These are phyloP conservation scores for Aspergillus novoparasiticus DNA, from an alignment of 2,329 filamentous ascomycete genomes.

Conservation along the genomic window DNA sequence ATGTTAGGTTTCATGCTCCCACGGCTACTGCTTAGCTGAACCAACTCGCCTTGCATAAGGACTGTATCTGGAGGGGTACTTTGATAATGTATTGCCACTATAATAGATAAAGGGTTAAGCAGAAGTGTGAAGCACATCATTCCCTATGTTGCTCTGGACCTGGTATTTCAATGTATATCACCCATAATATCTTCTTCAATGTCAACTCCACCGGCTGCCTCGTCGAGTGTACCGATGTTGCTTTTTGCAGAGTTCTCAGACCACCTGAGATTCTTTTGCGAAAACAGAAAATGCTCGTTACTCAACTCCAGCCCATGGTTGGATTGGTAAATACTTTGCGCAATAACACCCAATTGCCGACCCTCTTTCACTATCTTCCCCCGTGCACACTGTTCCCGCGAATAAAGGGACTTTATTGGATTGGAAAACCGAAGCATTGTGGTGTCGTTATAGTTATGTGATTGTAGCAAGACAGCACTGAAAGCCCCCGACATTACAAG, in stretches of 20 bases:
- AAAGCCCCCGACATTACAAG: constrained; percentile 56
- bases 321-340: constrained; percentile 55
- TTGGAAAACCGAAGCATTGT: constrained; percentile 58
- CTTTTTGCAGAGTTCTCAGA: constrained; percentile 24
- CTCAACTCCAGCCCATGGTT: constrained; percentile 60
- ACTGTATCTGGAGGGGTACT: no score
- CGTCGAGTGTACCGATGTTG: constrained; percentile 8
- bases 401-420: constrained; percentile 32
- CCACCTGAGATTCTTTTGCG: constrained; percentile 51
- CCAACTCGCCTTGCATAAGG: no score
- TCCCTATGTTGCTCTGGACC: neutral
- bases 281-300: constrained; percentile 60
- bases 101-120: no score
- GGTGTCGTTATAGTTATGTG: constrained; percentile 35
- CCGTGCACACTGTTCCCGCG: constrained; percentile 39
- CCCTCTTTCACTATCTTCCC: constrained; percentile 53
- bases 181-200: constrained; percentile 47
- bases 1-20: no score
- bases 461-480: constrained; percentile 53
- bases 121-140: no score
- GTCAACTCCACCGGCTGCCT: constrained; percentile 25
- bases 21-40: no score
- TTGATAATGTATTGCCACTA: no score
- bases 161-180: constrained; percentile 28
- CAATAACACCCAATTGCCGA: constrained; percentile 52